Evolutionary conservation across 2,329 filamentous ascomycete genomes (phyloP).

Genomic region (Aspergillus fructus): DNA sequence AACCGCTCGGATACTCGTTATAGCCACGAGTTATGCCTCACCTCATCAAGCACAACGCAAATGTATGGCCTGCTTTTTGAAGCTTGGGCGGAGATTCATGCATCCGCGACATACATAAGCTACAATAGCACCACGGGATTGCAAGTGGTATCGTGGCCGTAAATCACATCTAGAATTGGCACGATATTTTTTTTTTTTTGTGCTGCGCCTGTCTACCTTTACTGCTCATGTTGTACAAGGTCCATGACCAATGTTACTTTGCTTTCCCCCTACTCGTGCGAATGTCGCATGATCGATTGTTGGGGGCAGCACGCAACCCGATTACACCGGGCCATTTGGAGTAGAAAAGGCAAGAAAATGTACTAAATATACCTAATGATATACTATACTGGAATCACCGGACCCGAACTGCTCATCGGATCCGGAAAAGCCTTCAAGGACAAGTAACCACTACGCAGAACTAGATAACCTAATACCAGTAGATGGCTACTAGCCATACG

Average conservation of each 20-base stretch:
- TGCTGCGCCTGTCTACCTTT: neutral
- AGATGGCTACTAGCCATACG: too few species aligned
- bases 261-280: neutral
- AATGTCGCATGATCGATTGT: neutral
- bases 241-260: neutral
- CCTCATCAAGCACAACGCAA: neutral
- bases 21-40: neutral
- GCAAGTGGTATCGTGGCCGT: neutral
- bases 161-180: neutral
- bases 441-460: too few species aligned
- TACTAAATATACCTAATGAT: too few species aligned
- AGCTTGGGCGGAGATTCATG: neutral
- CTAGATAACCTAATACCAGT: too few species aligned
- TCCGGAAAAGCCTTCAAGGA: conserved; percentile 62
- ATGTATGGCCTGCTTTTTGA: neutral
- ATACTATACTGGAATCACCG: conserved; percentile 58
- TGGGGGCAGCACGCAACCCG: neutral
- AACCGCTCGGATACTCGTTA: neutral
- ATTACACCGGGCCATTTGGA: too few species aligned
- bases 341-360: too few species aligned
- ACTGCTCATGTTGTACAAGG: neutral
- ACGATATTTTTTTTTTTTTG: neutral
- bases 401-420: conserved; percentile 70
- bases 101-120: neutral
- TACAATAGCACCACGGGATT: neutral